These are phyloP conservation scores for Boletus fagicola DNA, from an alignment of 768 basidiomycete species.

Conservation along the genomic window DNA sequence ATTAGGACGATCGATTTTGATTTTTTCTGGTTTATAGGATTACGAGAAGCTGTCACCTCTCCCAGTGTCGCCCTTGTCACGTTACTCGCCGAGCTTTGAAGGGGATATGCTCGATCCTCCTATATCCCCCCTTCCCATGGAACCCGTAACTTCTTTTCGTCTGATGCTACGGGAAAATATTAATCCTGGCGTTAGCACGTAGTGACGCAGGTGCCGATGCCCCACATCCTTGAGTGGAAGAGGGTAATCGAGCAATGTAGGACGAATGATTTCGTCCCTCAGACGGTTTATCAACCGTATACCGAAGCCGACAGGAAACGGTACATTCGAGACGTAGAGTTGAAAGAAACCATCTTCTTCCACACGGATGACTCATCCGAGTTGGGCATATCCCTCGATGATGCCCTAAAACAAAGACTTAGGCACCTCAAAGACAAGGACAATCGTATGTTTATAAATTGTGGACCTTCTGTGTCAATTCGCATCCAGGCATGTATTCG, in stretches of 20 bases:
- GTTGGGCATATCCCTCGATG: constrained; percentile 60
- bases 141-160: constrained; percentile 13
- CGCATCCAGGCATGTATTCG: constrained; percentile 58
- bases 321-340: constrained; percentile 67
- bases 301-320: constrained; percentile 74
- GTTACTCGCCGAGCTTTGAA: constrained; percentile 1
- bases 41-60: constrained; percentile 6
- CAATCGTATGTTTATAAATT: constrained; percentile 63
- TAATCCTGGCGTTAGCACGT: constrained; percentile 22
- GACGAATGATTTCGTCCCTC: constrained; percentile 59
- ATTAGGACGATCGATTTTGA: neutral
- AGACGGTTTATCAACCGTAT: constrained; percentile 71
- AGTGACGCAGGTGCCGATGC: constrained; percentile 18
- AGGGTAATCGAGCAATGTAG: constrained; percentile 17
- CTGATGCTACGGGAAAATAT: neutral
- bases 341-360: constrained; percentile 67
- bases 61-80: constrained; percentile 13
- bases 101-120: neutral
- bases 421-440: constrained; percentile 56
- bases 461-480: constrained; percentile 80
- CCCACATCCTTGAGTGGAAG: constrained; percentile 31
- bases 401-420: constrained; percentile 62
- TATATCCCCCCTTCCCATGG: neutral
- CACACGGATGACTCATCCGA: constrained; percentile 49
- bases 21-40: constrained; percentile 12